phyloP scores from a whole-genome alignment of 768 basidiomycete species.

The Lentinula guzmanii region DNA sequence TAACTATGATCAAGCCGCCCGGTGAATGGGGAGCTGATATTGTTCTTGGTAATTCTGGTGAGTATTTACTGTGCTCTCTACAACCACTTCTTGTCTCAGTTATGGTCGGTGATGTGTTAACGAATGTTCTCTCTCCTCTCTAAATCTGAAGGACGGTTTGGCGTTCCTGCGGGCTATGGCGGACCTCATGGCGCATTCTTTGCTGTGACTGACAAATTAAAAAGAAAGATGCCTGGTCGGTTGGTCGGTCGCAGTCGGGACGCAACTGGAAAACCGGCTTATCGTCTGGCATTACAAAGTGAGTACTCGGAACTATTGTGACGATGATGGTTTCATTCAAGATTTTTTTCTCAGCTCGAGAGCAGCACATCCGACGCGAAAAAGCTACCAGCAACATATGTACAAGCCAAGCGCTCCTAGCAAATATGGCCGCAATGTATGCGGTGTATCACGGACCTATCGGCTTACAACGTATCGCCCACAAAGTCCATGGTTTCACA shows the following conservation, averaged over 20 bases:
- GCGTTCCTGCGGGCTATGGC: conserved; percentile 95
- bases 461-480: conserved; percentile 79
- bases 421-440: conserved; percentile 99
- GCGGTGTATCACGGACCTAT: conserved; percentile 93
- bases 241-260: conserved; percentile 90
- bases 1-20: conserved; percentile 90
- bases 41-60: conserved; percentile 87
- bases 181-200: conserved; percentile 98
- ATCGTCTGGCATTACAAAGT: conserved; percentile 94
- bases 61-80: not conserved
- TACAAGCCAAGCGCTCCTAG: conserved; percentile 94
- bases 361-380: conserved; percentile 96
- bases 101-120: not conserved
- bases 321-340: not conserved
- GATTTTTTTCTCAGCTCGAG: conserved; percentile 55
- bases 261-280: conserved; percentile 77
- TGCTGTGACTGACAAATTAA: conserved; percentile 84
- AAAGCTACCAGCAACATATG: conserved; percentile 99
- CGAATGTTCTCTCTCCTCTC: not conserved
- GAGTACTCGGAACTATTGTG: conserved; percentile 23
- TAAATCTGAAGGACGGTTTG: conserved; percentile 52
- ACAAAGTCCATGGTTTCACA: conserved; percentile 86
- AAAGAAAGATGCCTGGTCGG: conserved; percentile 98
- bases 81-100: not conserved
- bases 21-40: conserved; percentile 99